A percentile compares a stretch with the other conserved stretches of the same genome.
Evolutionary conservation across 1,139 yeast species (phyloP).

Genomic region (Suhomyces guaymorum): DNA sequence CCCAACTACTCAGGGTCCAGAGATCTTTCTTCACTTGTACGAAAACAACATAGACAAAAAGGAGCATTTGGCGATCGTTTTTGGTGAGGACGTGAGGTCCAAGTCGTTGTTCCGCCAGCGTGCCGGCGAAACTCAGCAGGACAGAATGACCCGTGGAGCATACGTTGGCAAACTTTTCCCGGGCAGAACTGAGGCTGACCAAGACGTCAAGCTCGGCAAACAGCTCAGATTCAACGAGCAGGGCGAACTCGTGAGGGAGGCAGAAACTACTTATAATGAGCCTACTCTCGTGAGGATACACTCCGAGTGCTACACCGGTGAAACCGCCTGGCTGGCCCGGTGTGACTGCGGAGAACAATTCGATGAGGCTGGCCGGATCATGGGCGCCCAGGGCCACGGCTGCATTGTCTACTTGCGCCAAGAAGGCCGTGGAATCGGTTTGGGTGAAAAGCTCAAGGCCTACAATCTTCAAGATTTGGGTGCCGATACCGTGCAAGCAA

Average conservation of each 20-base stretch:
- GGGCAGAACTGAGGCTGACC: slow-evolving; percentile 72
- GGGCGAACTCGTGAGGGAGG: slow-evolving; percentile 53
- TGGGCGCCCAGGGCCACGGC: slow-evolving; percentile 86
- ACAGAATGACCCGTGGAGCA: slow-evolving; percentile 96
- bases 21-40: slow-evolving; percentile 87
- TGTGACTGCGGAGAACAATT: slow-evolving; percentile 99
- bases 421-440: slow-evolving; percentile 97
- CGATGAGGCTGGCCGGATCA: slow-evolving; percentile 93
- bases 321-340: slow-evolving; percentile 98
- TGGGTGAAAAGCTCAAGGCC: slow-evolving; percentile 95
- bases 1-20: slow-evolving; percentile 92
- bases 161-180: slow-evolving; percentile 87
- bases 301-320: slow-evolving; percentile 98
- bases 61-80: slow-evolving; percentile 96
- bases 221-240: slow-evolving; percentile 46
- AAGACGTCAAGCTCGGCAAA: slow-evolving; percentile 47
- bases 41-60: slow-evolving; percentile 82
- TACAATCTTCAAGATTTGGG: slow-evolving; percentile 96
- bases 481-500: slow-evolving; percentile 97
- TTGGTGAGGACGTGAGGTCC: slow-evolving; percentile 89
- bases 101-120: slow-evolving; percentile 64
- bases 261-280: slow-evolving; percentile 41
- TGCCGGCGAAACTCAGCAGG: slow-evolving; percentile 79
- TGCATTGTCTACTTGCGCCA: slow-evolving; percentile 95
- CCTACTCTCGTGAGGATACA: slow-evolving; percentile 75